These are phyloP conservation scores for Nemania abortiva DNA, from an alignment of 2,329 filamentous ascomycete species.

Conservation along the genomic window DNA sequence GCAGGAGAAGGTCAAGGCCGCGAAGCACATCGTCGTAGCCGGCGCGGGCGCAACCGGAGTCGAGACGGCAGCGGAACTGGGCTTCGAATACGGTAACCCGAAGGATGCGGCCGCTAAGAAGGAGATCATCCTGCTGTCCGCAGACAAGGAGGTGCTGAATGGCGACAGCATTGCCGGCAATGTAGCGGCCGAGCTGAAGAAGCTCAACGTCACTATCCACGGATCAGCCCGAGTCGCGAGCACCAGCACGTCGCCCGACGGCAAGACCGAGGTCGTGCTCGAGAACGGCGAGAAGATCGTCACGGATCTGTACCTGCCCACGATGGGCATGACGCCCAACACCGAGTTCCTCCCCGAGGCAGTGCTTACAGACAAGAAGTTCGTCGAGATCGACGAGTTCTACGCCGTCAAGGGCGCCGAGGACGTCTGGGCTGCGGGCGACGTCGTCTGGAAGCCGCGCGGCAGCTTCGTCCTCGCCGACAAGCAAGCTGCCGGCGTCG, in stretches of 20 bases:
- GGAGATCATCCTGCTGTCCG: constrained; percentile 62
- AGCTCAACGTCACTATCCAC: constrained; percentile 64
- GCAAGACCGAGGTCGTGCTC: constrained; percentile 63
- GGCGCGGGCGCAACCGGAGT: constrained; percentile 69
- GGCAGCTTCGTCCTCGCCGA: constrained; percentile 59
- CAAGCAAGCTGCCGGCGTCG: constrained; percentile 66
- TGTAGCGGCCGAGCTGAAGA: constrained; percentile 63
- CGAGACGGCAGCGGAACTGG: constrained; percentile 67
- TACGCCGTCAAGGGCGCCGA: constrained; percentile 60
- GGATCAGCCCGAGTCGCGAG: constrained; percentile 57
- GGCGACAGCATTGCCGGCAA: constrained; percentile 58
- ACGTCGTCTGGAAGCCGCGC: constrained; percentile 64
- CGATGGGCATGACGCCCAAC: constrained; percentile 67
- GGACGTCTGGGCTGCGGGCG: constrained; percentile 66
- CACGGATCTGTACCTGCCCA: constrained; percentile 69
- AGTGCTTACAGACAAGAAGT: constrained; percentile 59
- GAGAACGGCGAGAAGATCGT: constrained; percentile 60
- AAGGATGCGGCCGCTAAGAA: constrained; percentile 60
- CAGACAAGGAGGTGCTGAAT: constrained; percentile 56
- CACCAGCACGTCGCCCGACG: constrained; percentile 53
- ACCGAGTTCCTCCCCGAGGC: constrained; percentile 62
- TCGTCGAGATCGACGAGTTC: constrained; percentile 64
- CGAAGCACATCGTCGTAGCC: constrained; percentile 66
- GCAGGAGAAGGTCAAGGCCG: constrained; percentile 57
- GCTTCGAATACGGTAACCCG: constrained; percentile 60